phyloP scores from a whole-genome alignment of 2,329 filamentous ascomycete species.

The Sporothrix sp. region DNA sequence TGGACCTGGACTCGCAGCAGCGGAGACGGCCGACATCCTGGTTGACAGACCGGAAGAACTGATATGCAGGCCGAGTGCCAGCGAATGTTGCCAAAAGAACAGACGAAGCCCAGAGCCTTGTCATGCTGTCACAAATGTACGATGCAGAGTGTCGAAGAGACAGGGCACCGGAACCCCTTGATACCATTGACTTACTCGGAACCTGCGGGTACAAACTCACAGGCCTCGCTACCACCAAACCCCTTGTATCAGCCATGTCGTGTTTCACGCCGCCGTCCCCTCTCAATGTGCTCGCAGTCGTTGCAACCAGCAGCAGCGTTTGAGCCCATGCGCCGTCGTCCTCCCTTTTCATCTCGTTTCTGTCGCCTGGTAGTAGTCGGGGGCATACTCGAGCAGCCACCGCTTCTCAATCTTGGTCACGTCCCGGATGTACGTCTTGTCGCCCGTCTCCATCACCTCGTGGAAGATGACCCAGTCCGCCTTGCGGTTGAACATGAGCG shows the following conservation, averaged over 20 bases:
- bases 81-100: too few relatives aligned
- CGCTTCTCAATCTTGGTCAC: constrained; percentile 85
- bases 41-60: too few relatives aligned
- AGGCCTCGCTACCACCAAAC: too few relatives aligned
- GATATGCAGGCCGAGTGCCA: too few relatives aligned
- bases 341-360: not conserved
- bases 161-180: too few relatives aligned
- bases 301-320: not conserved
- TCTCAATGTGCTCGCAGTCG: not conserved
- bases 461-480: constrained; percentile 95
- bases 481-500: constrained; percentile 91
- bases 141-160: too few relatives aligned
- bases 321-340: not conserved
- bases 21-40: constrained; percentile 4
- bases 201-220: not conserved
- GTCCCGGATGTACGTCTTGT: constrained; percentile 84
- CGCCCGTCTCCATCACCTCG: constrained; percentile 80
- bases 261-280: not conserved
- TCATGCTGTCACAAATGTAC: too few relatives aligned
- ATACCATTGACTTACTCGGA: too few relatives aligned
- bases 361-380: constrained; percentile 59
- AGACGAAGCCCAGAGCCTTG: too few relatives aligned
- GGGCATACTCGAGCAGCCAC: constrained; percentile 87
- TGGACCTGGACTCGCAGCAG: not conserved
- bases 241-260: too few relatives aligned